These are phyloP conservation scores for Maudiozyma pseudohumilis DNA, from an alignment of 805 yeast genomes.

Conservation along the genomic window DNA sequence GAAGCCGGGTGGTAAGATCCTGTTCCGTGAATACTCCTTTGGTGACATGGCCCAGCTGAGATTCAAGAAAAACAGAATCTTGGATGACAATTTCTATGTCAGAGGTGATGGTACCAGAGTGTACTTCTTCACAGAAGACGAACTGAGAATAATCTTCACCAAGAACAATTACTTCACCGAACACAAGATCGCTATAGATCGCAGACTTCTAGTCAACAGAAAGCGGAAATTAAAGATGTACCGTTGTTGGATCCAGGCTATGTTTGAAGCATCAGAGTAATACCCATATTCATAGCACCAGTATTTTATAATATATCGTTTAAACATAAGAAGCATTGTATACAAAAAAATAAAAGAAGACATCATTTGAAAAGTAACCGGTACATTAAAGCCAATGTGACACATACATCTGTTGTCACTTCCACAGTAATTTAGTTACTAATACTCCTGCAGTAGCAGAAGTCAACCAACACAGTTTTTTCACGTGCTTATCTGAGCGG, in stretches of 20 bases:
- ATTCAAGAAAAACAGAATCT: slow-evolving; percentile 74
- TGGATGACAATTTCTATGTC: slow-evolving; percentile 89
- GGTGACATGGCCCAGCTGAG: slow-evolving; percentile 93
- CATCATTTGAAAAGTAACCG: too few species aligned
- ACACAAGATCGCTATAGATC: slow-evolving; percentile 74
- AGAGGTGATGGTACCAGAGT: slow-evolving; percentile 98
- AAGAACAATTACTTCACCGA: slow-evolving; percentile 46
- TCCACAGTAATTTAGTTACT: too few species aligned
- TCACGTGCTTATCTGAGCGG: too few species aligned
- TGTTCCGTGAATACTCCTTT: slow-evolving; percentile 91
- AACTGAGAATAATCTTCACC: slow-evolving; percentile 64
- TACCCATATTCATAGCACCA: background rate
- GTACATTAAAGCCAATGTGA: too few species aligned
- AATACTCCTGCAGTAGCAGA: too few species aligned
- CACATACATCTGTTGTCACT: background rate
- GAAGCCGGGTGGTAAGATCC: slow-evolving; percentile 87
- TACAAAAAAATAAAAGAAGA: background rate
- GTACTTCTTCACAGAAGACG: slow-evolving; percentile 93
- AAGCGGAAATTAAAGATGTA: slow-evolving; percentile 92
- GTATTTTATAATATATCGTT: background rate
- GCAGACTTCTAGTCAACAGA: slow-evolving; percentile 83
- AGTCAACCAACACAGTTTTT: too few species aligned
- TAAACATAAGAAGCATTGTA: background rate
- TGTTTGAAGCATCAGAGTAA: slow-evolving; percentile 42
- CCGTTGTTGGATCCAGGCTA: slow-evolving; percentile 93